These are phyloP conservation scores for Fonsecaea pedrosoi DNA, from an alignment of 2,329 filamentous ascomycete species.

Conservation along the genomic window DNA sequence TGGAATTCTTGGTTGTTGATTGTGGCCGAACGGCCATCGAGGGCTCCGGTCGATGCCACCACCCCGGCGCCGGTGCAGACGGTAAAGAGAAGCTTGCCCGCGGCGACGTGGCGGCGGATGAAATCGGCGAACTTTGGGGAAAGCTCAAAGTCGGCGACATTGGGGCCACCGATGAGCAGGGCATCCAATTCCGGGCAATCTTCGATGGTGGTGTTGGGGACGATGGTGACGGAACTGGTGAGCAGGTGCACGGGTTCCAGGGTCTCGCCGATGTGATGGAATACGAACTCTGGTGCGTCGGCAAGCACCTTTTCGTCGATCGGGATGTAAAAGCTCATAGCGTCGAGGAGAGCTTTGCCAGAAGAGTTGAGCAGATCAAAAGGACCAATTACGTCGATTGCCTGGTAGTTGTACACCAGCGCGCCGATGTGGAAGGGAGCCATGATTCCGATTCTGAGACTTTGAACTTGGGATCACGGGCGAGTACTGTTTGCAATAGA, in stretches of 20 bases:
- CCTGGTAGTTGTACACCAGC: conserved; percentile 28
- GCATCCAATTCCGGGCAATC: conserved; percentile 29
- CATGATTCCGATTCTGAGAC: conserved; percentile 15
- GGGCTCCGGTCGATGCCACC: conserved; percentile 46
- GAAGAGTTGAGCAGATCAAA: conserved; percentile 27
- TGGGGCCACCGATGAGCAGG: conserved; percentile 29
- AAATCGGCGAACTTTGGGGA: conserved; percentile 22
- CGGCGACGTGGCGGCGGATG: conserved; percentile 19
- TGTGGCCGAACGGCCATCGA: conserved; percentile 55
- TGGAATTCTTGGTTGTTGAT: conserved; percentile 49
- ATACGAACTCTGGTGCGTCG: conserved; percentile 10
- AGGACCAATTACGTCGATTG: conserved; percentile 27
- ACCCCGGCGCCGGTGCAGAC: conserved; percentile 29
- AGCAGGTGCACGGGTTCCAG: conserved; percentile 19
- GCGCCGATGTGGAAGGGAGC: conserved; percentile 24
- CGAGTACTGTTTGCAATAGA: background rate
- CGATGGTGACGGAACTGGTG: conserved; percentile 19
- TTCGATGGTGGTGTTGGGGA: conserved; percentile 27
- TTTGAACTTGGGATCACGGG: conserved; percentile 18
- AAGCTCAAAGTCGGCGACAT: conserved; percentile 17
- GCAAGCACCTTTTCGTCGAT: conserved; percentile 45
- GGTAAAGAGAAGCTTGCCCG: conserved; percentile 26
- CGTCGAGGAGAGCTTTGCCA: conserved; percentile 31
- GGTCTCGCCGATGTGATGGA: conserved; percentile 28
- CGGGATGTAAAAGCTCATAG: conserved; percentile 27